phyloP scores from a whole-genome alignment of 192 early-diverging fungal species.

The Thoreauomyces humboldtii region DNA sequence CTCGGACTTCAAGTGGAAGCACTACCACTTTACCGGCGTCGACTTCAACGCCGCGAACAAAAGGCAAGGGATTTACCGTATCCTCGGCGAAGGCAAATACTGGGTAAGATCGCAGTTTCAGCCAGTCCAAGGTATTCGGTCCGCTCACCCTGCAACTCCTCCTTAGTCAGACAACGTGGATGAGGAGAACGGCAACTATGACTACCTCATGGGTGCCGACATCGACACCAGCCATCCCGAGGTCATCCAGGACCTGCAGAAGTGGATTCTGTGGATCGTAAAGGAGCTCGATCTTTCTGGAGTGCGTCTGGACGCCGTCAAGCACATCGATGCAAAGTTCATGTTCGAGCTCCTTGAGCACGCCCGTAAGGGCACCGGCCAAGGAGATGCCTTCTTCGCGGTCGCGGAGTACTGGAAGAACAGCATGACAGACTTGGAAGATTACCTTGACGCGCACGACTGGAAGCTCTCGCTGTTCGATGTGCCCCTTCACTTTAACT shows the following conservation, averaged over 20 bases:
- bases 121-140: too few species aligned
- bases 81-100: constrained; percentile 45
- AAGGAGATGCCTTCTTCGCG: constrained; percentile 23
- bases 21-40: constrained; percentile 43
- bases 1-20: constrained; percentile 39
- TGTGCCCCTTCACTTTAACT: constrained; percentile 31
- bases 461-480: constrained; percentile 34
- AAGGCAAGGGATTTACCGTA: constrained; percentile 41
- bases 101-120: too few species aligned
- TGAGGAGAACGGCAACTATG: constrained; percentile 48
- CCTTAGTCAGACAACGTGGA: constrained; percentile 42
- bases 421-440: constrained; percentile 25
- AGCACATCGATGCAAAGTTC: constrained; percentile 33
- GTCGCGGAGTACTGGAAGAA: constrained; percentile 31
- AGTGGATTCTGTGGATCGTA: constrained; percentile 25
- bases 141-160: too few species aligned
- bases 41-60: constrained; percentile 46
- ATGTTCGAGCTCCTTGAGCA: constrained; percentile 28
- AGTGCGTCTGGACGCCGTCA: constrained; percentile 28
- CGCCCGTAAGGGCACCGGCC: constrained; percentile 6
- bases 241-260: constrained; percentile 9
- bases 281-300: constrained; percentile 28
- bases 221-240: constrained; percentile 29
- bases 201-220: constrained; percentile 47
- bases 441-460: constrained; percentile 28